Conservation (phyloP, 176 grass and related monocot species). For the Miscanthus lutarioriparius region DNA sequence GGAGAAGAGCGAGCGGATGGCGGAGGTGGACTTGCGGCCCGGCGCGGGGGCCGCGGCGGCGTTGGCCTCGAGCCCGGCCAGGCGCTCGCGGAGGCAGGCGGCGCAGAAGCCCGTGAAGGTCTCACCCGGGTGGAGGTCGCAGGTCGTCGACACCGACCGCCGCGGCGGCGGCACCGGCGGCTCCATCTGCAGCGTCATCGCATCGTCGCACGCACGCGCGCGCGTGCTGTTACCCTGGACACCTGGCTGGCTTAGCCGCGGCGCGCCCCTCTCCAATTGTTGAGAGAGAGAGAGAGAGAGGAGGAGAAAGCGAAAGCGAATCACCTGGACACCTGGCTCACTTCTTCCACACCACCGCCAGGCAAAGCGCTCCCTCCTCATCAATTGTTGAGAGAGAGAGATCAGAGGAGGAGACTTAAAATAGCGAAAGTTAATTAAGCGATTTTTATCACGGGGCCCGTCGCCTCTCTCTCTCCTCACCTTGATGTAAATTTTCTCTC, state of each 20-base stretch:
- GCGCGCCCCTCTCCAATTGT: too few relatives aligned
- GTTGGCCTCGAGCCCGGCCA: conserved; percentile 60
- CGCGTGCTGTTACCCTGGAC: background rate
- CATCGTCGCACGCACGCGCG: background rate
- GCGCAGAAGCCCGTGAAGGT: conserved; percentile 83
- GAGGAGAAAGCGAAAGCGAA: too few relatives aligned
- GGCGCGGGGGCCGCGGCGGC: conserved; percentile 27
- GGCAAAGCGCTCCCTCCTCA: too few relatives aligned
- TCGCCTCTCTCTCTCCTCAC: too few relatives aligned
- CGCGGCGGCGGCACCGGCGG: conserved; percentile 49
- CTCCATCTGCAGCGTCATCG: conserved; percentile 53
- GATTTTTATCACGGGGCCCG: too few relatives aligned
- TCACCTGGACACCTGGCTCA: too few relatives aligned
- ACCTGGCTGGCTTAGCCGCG: background rate
- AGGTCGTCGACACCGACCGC: conserved; percentile 46
- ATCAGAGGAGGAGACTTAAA: too few relatives aligned
- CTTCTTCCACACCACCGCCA: too few relatives aligned
- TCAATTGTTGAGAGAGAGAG: too few relatives aligned
- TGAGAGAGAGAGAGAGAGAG: too few relatives aligned
- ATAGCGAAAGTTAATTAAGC: too few relatives aligned
- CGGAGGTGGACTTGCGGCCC: conserved; percentile 83
- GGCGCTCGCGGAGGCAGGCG: conserved; percentile 90
- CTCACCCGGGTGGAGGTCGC: conserved; percentile 85
- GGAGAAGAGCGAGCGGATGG: conserved; percentile 83
- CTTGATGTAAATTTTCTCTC: too few relatives aligned